Evolutionary conservation across 2,329 filamentous ascomycete genomes (phyloP), one percentile per base, ranked within the genome.

Genomic region (Cordyceps farinosa): DNA sequence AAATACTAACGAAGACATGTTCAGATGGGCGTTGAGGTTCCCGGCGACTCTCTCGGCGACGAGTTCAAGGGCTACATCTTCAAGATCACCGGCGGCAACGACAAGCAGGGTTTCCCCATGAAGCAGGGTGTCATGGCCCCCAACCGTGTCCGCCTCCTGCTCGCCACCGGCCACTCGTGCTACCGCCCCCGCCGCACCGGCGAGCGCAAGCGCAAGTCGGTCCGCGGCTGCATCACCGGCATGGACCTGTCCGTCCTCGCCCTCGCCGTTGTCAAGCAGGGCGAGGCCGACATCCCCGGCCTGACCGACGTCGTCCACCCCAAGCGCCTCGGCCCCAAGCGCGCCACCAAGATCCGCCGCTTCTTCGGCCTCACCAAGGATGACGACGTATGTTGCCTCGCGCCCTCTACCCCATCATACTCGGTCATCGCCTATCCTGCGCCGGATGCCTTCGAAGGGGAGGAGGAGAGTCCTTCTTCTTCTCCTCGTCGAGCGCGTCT

Each of bases 31-130:
- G 87, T 89, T 76, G 91, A 97, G 85, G 91, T 99, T 74, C 83
- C 90, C 74, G 95, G 90, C 77, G 96, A 99, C 85, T 90, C 89
- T 78, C 87, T 99, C 77, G 95, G 95, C 77, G 93, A 98, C 79
- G 95, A 99, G 85, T 99, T 96, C 91, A 97, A 97, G 88, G 95
- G 95, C 82, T 99, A 99, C 87, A 89, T 99, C 85, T 92, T 99
- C 90, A 90, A 88, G 80, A 98, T 99, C 86, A 99, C 95, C 76
- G 96, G 95, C 78, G 95, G 96, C 79, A 99, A 99, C 90, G 95
- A 99, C 91, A 99, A 99, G 92, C 96, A 99, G 87, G 95, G 95
- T 86, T 99, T 99, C 89, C 95, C 95, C 75, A 99, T 99, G 95
- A 99, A 99, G 92, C 96, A 99, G 90, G 95, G 95, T 87, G 91